These are phyloP conservation scores for Glycine soja DNA, from an alignment of 306 rosid genomes.

Conservation along the genomic window DNA sequence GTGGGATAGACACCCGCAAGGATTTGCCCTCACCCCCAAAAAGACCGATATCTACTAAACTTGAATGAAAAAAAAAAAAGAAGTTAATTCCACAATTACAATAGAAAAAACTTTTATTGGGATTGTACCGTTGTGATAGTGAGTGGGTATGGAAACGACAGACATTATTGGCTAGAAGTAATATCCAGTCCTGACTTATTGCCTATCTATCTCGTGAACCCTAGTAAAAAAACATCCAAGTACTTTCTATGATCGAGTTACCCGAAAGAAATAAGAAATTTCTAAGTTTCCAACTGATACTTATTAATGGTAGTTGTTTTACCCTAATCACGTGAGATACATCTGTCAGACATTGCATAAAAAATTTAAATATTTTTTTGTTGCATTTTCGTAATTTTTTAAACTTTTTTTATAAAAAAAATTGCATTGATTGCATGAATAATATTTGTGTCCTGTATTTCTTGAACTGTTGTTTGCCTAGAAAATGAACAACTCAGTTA, in stretches of 20 bases:
- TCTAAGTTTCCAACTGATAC: neutral
- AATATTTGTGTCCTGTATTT: too few species aligned
- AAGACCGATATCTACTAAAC: too few species aligned
- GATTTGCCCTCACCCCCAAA: too few species aligned
- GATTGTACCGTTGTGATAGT: neutral
- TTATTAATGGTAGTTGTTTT: neutral
- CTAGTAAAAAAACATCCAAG: conserved; percentile 8
- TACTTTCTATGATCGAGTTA: neutral
- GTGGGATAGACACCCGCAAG: too few species aligned
- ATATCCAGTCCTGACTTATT: neutral
- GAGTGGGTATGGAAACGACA: neutral
- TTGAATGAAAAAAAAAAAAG: too few species aligned
- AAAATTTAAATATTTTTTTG: too few species aligned
- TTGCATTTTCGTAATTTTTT: too few species aligned
- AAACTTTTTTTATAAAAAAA: too few species aligned
- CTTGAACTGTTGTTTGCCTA: neutral
- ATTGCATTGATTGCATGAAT: too few species aligned
- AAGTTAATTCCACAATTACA: too few species aligned
- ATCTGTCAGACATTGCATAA: neutral
- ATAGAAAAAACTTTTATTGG: neutral
- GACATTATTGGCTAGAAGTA: too few species aligned
- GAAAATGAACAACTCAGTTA: neutral
- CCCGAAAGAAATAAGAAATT: neutral
- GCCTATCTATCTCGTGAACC: conserved; percentile 24
- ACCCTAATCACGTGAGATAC: neutral